Evolutionary conservation across 345 rosid genomes (phyloP).

Genomic region (Raphanus sativus): DNA sequence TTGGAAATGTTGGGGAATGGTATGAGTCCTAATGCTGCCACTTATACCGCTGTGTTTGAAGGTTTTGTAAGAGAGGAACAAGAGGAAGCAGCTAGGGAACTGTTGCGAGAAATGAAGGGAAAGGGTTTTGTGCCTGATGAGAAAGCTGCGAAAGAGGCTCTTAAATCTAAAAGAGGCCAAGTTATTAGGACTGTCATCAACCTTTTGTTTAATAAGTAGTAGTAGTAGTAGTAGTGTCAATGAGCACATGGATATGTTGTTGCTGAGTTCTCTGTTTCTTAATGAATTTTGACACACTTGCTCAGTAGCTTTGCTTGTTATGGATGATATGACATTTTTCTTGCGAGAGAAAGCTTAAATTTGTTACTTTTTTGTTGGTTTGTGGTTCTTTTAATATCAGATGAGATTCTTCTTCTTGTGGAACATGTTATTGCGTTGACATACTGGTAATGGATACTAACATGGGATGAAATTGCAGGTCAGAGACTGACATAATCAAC

Average conservation of each 20-base stretch:
- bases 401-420: background rate
- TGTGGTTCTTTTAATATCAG: background rate
- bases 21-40: constrained; percentile 53
- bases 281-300: constrained; percentile 2
- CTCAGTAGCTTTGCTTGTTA: background rate
- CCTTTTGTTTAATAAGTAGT: constrained; percentile 53
- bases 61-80: constrained; percentile 47
- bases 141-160: constrained; percentile 50
- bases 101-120: constrained; percentile 49
- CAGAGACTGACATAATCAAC: constrained; percentile 81
- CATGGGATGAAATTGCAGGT: constrained; percentile 43
- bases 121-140: constrained; percentile 56
- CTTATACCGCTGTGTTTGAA: constrained; percentile 56
- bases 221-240: constrained; percentile 14
- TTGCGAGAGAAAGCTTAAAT: background rate
- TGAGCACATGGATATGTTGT: constrained; percentile 2
- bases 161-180: constrained; percentile 47
- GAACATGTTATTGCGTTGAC: background rate
- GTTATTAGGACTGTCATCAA: constrained; percentile 44
- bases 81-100: constrained; percentile 52
- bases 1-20: constrained; percentile 68
- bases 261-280: constrained; percentile 4
- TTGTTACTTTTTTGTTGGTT: background rate
- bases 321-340: background rate
- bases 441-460: constrained; percentile 8